Evolutionary conservation across 1,284 basidiomycete species (phyloP).

Genomic region (Boletellus dicymbophilus): DNA sequence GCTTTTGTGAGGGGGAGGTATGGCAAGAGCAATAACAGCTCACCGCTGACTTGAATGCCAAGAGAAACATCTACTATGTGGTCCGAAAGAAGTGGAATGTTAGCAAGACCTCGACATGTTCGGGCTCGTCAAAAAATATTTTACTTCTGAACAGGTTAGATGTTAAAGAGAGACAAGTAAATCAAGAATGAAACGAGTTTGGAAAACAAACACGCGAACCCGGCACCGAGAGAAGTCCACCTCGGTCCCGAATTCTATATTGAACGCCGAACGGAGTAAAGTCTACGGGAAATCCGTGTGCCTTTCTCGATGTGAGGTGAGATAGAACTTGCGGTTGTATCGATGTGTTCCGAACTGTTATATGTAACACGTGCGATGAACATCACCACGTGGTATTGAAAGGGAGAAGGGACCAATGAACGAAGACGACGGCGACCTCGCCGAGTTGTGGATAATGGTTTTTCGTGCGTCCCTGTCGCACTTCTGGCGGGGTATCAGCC

Average conservation of each 20-base stretch:
- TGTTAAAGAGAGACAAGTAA: neutral
- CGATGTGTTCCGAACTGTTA: neutral
- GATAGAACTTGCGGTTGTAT: neutral
- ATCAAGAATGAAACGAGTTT: conserved; percentile 1
- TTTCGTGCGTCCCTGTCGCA: no score
- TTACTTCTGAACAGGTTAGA: neutral
- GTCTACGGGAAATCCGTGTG: neutral
- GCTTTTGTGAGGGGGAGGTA: no score
- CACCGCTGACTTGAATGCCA: no score
- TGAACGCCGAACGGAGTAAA: neutral
- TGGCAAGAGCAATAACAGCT: no score
- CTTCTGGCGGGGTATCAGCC: no score
- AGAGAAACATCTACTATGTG: neutral
- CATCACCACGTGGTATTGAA: neutral
- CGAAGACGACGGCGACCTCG: no score
- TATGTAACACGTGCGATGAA: neutral
- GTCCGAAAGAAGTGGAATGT: neutral
- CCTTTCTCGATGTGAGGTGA: neutral
- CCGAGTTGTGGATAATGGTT: no score
- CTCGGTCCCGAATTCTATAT: neutral
- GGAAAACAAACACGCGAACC: neutral
- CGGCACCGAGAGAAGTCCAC: neutral
- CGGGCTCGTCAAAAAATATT: no score
- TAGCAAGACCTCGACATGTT: neutral
- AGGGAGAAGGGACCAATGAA: neutral